Conservation (phyloP, 1,284 basidiomycete genomes). For the Trametes polyzona region DNA sequence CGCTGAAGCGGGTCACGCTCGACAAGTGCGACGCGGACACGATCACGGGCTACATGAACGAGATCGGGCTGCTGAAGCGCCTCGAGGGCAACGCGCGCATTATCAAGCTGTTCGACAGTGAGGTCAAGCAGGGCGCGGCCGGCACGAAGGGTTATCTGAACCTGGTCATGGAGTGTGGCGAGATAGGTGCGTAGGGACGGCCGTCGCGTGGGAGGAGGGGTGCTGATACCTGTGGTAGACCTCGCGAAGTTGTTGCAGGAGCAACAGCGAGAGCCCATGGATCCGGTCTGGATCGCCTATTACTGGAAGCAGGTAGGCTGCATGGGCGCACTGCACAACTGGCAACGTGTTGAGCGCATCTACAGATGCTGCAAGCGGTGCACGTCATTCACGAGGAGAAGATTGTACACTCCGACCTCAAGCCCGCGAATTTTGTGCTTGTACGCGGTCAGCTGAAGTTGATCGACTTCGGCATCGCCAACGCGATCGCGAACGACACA, state of each 20-base stretch:
- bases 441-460: constrained; percentile 92
- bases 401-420: constrained; percentile 95
- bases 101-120: constrained; percentile 87
- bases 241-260: constrained; percentile 82
- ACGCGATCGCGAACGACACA: constrained; percentile 95
- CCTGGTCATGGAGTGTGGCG: constrained; percentile 94
- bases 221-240: constrained; percentile 43
- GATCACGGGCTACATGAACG: constrained; percentile 91
- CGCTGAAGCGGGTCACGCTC: constrained; percentile 87
- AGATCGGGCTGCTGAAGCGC: constrained; percentile 86
- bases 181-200: constrained; percentile 55
- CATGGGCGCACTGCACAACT: neutral
- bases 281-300: constrained; percentile 91
- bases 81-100: constrained; percentile 88
- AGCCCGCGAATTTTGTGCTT: constrained; percentile 95
- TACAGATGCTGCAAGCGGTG: constrained; percentile 93
- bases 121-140: constrained; percentile 67
- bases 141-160: constrained; percentile 70
- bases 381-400: constrained; percentile 96
- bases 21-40: constrained; percentile 87
- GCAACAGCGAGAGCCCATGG: constrained; percentile 79
- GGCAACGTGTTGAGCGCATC: neutral
- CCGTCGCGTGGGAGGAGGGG: neutral
- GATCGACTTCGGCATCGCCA: constrained; percentile 97
- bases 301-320: constrained; percentile 91